Percentiles rank a stretch among this genome's conserved stretches.
These are phyloP conservation scores for Dissophora globulifera DNA, from an alignment of 192 early-diverging fungal species.

Conservation along the genomic window DNA sequence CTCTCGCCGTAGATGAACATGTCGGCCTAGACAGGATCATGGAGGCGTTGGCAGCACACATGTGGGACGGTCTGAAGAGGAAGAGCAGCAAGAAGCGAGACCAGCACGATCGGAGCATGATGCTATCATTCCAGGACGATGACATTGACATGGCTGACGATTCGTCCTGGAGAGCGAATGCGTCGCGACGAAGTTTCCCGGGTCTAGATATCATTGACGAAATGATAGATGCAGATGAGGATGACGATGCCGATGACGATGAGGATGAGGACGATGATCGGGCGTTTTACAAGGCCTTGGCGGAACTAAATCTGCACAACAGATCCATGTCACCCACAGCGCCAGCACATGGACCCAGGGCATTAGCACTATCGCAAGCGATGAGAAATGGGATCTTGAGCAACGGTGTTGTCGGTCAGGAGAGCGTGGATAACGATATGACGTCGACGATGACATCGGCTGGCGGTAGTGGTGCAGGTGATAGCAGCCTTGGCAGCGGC, in stretches of 20 bases:
- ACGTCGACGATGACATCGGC: constrained; percentile 1
- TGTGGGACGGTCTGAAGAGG: constrained; percentile 72
- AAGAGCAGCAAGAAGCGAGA: constrained; percentile 50
- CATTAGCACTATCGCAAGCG: not conserved
- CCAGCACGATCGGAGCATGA: constrained; percentile 49
- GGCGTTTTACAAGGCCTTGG: constrained; percentile 34
- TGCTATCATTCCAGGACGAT: constrained; percentile 50
- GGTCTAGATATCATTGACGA: constrained; percentile 14
- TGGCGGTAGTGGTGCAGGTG: too few relatives aligned
- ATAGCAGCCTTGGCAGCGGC: not conserved
- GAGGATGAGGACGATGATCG: constrained; percentile 42
- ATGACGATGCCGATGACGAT: constrained; percentile 32
- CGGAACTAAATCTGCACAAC: constrained; percentile 33
- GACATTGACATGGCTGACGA: constrained; percentile 36
- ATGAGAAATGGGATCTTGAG: not conserved
- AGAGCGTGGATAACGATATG: too few relatives aligned
- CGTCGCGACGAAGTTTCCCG: constrained; percentile 6
- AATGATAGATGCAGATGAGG: constrained; percentile 8
- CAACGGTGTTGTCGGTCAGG: not conserved
- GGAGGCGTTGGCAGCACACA: constrained; percentile 70
- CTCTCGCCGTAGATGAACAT: constrained; percentile 38
- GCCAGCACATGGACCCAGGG: constrained; percentile 4
- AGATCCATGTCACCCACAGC: constrained; percentile 13
- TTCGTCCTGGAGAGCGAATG: constrained; percentile 12
- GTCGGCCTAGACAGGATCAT: constrained; percentile 66